Base-by-base conservation (phyloP, 2,329 filamentous ascomycete genomes). In the Aspergillus sp. region DNA sequence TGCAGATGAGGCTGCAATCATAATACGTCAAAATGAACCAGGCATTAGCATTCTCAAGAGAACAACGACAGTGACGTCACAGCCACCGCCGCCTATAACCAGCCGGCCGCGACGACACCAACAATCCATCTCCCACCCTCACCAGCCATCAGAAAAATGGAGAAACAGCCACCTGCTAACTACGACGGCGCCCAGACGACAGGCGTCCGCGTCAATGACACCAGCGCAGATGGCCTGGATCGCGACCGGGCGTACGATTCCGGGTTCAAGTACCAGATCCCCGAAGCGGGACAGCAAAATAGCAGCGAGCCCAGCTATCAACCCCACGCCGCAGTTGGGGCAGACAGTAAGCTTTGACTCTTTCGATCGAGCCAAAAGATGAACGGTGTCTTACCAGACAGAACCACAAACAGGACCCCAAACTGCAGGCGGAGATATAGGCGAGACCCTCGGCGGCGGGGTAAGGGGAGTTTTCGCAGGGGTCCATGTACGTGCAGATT, bases 401-500 rank as follows among this genome's bases (percentile, higher is more conserved):
- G 27, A 35, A 19, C 15, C 49, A 17, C 33, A 35, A 33, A 23
- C 45, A 25, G 21, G 15, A 31, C 8, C 27, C 27, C 27, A 31
- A 31, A 31, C 27, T 11, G 9, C 14, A 25, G 43, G 52, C 21
- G 41, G 11, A 2, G 44, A 54, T n/a, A 21, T 47, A 9, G 52
- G 52, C 33, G 43, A 54, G 14, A 33, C 9, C 5, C n/a, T 71
- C 6, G 71, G 68, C 2, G 56, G 60, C 15, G 66, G 67, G 4
- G 61, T 73, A 2, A 70, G 67, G 52, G 67, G 67, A 9, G 57
- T 65, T 37, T 59, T 66, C 8, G 73, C 75, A 11, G 68, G 69
- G 3, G 58, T 76, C 57, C 74, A 76, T 60, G 74, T 76, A 62
- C 69, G 27, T 15, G 7, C 23, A 11, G 7, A 15, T 47, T 6